Evolutionary conservation across 1,284 basidiomycete genomes (phyloP), one percentile per base, ranked within the genome.

Genomic region (Cutaneotrichosporon daszewskae): DNA sequence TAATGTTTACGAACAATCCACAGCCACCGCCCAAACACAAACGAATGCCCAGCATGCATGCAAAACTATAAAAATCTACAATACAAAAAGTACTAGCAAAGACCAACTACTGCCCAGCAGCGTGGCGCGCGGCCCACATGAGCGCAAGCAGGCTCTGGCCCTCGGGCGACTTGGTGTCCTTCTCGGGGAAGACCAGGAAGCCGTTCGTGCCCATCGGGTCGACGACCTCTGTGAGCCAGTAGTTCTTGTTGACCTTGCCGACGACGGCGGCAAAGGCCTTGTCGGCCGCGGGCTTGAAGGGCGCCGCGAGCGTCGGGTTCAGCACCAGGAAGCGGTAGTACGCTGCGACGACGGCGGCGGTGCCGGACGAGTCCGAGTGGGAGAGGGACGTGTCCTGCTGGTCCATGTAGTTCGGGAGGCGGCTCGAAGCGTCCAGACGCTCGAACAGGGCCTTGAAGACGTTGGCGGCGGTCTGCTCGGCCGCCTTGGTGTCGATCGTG

Each of bases 391-490:
- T 33, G 20, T 26, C 25, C 27, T 40, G 14, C 22, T 45, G 19
- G 29, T 53, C 49, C 54, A 66, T 57, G 49, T 61, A 59, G 40
- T 64, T 57, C 1, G 62, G 60, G 22, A 67, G 16, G 16, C 58
- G 57, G 23, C 37, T 42, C 14, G 53, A 38, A 19, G 71, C 73
- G 24, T 60, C 48, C 18, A 77, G 68, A 12, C 61, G 54, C 43
- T 69, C 58, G 32, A 78, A 63, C 18, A 78, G 58, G 3, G 72
- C 66, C 8, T 51, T 53, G 54, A 77, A 76, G 13, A 59, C 55
- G 5, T 28, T 28, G 17, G 29, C 32, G 3, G 74, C 74, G 2
- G 69, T 77, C 40, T 74, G 72, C 17, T 78, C 47, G 34, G 80
- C 77, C 45, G 77, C 74, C 38, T 70, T 64, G 6, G 24, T 10